Evolutionary conservation across 2,329 filamentous ascomycete genomes (phyloP), one percentile per base, ranked within the genome.

Genomic region (Fusarium sp.): DNA sequence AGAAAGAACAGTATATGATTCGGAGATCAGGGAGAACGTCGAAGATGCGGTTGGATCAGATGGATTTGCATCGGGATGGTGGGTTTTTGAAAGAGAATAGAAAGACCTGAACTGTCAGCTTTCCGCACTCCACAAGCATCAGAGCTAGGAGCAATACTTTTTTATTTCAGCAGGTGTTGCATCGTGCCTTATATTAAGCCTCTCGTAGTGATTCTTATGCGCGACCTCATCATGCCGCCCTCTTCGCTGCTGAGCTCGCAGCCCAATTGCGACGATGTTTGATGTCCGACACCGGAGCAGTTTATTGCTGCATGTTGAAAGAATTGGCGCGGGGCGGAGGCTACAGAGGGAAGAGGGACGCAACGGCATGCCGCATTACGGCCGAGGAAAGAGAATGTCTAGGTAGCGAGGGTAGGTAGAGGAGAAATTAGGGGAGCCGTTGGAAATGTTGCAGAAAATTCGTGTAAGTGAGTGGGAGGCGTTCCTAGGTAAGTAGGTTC

Each of bases 61-160:
- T 67, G 88, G 93, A 86, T 98, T 97, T 80, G 91, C 90, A 86
- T 99, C 96, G 2, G 96, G 96, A 82, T 99, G 96, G 87, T 97
- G 92, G 60, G 88, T 84, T 83, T 98, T 97, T 79, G 94, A 97
- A 80, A 98, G 93, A 69, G 88, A 83, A 87, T 98, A 98, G 88
- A 98, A 99, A 74, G 89, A 89, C 77, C 89, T 91, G 42, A 55
- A 68, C 37, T 64, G 49, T 69, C 23, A 60, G 55, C 33, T 42
- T 49, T 44, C 21, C 21, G 54, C 48, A 29, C 23, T 18, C n/a
- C 27, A 23, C 14, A 10, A 31, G 37, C 21, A 31, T 16, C 31
- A 7, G 12, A 48, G 14, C 15, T n/a, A 41, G 19, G 62, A 46
- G 23, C 52, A 77, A 15, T 60, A 94, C 92, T 93, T 95, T 82